Base-by-base conservation (phyloP, 768 basidiomycete genomes). In the Macrolepiota dolichaula region DNA sequence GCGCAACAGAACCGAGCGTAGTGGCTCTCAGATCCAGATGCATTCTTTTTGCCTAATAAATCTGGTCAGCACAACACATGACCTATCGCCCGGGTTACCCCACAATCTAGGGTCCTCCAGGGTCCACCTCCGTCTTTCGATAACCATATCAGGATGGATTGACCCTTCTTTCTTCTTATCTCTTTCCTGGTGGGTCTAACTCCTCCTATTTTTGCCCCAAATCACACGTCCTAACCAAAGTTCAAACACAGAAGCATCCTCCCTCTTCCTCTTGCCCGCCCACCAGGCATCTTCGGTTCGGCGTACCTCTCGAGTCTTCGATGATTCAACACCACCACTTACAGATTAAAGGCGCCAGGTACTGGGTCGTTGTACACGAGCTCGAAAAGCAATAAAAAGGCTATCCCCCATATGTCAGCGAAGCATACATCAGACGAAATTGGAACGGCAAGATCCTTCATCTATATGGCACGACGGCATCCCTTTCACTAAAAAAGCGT, bases 381-480 rank as follows among this genome's bases (percentile, higher is more conserved):
- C 3, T 32, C 29, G 29, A 22, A 22, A 10, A 27, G 9, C 12
- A 49, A 11, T 11, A 24, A 24, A 22, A 49, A 24, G 3, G 47
- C 12, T 24, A 24, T 49, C 47, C 22, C 52, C 24, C 19, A 19
- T 53, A 22, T 38, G 52, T 53, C 32, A 40, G 13, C 17, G 37
- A 40, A 54, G 52, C 13, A 52, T 17, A 24, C 36, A 37, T 25
- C 52, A 40, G 22, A 22, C 29, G n/a, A 54, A 35, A 54, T 22
- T 54, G 13, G 52, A 37, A 36, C 37, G 56, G 47, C 29, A 49
- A 57, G 56, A 57, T 57, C 56, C 47, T 27, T 50, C 27, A 57
- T 57, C 56, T 55, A 12, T 12, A 12, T 27, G 25, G 47, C 47
- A 13, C 47, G 12, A 24, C 22, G 47, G 47, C 25, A 49, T 27